Evolutionary conservation across 768 basidiomycete genomes (phyloP), one percentile per base, ranked within the genome.

Genomic region (Tylopilus sp.): DNA sequence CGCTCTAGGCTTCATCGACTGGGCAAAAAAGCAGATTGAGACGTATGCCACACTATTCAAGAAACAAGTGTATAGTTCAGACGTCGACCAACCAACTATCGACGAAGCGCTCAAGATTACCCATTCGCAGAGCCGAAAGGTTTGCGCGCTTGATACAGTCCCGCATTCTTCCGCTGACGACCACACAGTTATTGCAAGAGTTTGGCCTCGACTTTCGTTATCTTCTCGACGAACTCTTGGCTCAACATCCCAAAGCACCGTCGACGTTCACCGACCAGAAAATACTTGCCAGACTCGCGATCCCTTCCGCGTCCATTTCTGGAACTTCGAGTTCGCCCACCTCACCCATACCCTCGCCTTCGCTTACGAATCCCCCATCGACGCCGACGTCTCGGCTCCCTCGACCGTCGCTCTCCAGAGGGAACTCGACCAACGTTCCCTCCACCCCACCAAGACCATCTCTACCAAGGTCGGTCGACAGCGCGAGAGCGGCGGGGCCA

Each of bases 171-270:
- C 29, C 11, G n/a, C 47, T 55, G 40, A 59, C 36, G 21, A 3
- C 9, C 52, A 0, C 44, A 16, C 58, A 92, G 89, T 81, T 96
- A 16, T 76, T 98, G 7, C 86, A 92, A 73, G 95, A 98, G 62
- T 92, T 86, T 63, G 95, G 95, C 3, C 83, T 98, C 31, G 95
- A 97, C 72, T 97, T 98, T 68, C 87, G 88, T 22, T 93, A 87
- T 73, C 76, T 96, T n/a, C 76, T 98, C n/a, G 85, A 91, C 30
- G 77, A 79, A n/a, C 73, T 89, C 4, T 76, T 91, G 2, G 70
- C 77, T 13, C 78, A 78, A 49, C 70, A 76, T 21, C 79, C 82
- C 2, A 79, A 78, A 60, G 64, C 74, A 13, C 46, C 50, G 19
- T 50, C 65, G 44, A 52, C 22, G 42, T 16, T 68, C 55, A 49